Evolutionary conservation across 208 protist species (phyloP).

Genomic region (Leishmania gerbilli): DNA sequence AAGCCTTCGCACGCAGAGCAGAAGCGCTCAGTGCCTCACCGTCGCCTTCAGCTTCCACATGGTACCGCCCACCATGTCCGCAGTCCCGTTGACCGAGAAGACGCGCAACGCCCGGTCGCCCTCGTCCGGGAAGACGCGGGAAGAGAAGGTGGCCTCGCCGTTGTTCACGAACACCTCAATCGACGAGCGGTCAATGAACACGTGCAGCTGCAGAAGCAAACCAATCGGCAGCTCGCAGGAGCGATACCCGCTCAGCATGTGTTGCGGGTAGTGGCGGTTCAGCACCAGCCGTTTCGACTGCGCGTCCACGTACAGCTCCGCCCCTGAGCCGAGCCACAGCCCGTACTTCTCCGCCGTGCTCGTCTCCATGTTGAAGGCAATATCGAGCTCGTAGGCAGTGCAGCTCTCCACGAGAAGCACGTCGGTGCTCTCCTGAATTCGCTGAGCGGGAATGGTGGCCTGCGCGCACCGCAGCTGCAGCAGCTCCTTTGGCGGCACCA

Average conservation of each 20-base stretch:
- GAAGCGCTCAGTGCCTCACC: constrained; percentile 5
- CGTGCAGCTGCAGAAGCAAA: constrained; percentile 41
- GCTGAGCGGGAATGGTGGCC: constrained; percentile 26
- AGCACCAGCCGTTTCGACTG: constrained; percentile 52
- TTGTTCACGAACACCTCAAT: constrained; percentile 67
- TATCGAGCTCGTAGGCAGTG: constrained; percentile 42
- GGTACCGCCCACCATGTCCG: constrained; percentile 31
- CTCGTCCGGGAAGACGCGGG: constrained; percentile 48
- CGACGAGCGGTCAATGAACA: constrained; percentile 57
- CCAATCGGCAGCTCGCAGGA: constrained; percentile 36
- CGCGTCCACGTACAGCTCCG: constrained; percentile 52
- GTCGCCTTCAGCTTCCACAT: constrained; percentile 42
- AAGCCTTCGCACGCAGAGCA: not conserved
- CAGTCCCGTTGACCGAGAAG: constrained; percentile 42
- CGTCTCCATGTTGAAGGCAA: constrained; percentile 40
- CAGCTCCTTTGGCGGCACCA: constrained; percentile 42
- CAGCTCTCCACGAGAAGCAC: constrained; percentile 38
- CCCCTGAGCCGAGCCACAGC: constrained; percentile 52
- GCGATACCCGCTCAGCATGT: constrained; percentile 59
- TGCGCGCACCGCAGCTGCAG: constrained; percentile 33
- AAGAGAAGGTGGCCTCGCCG: constrained; percentile 41
- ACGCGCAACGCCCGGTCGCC: constrained; percentile 39
- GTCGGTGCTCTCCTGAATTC: constrained; percentile 26
- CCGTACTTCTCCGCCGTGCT: constrained; percentile 61
- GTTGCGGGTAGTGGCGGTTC: constrained; percentile 62